phyloP scores from a whole-genome alignment of 2,329 filamentous ascomycete species.

The Pseudogymnoascus sp. region DNA sequence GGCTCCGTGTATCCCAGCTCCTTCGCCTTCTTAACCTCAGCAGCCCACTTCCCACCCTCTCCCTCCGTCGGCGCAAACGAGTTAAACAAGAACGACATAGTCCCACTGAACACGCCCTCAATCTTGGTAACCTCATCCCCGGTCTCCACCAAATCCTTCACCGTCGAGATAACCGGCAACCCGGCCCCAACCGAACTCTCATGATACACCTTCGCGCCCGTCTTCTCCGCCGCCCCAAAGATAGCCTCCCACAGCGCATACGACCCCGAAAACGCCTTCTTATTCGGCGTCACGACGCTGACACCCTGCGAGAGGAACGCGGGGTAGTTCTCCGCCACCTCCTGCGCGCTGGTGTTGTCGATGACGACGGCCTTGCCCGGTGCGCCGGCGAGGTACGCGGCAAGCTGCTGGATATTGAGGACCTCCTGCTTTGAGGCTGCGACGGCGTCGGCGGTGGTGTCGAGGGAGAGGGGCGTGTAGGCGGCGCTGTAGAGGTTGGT shows the following conservation, averaged over 20 bases:
- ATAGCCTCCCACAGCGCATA: conserved; percentile 82
- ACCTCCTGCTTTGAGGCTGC: conserved; percentile 57
- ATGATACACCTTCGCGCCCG: conserved; percentile 81
- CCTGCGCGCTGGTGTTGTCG: conserved; percentile 91
- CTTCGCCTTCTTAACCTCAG: conserved; percentile 87
- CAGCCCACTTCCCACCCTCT: conserved; percentile 75
- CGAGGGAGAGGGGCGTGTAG: conserved; percentile 61
- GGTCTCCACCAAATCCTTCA: conserved; percentile 90
- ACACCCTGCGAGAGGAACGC: conserved; percentile 72
- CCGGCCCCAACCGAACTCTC: conserved; percentile 93
- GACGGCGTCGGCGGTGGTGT: conserved; percentile 55
- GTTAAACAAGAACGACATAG: conserved; percentile 98
- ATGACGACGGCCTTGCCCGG: conserved; percentile 76
- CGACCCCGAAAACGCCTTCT: conserved; percentile 88
- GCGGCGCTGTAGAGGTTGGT: conserved; percentile 70
- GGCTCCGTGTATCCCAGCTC: conserved; percentile 87
- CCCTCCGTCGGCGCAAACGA: conserved; percentile 79
- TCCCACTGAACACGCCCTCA: conserved; percentile 95
- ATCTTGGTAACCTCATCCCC: conserved; percentile 88
- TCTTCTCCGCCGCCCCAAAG: conserved; percentile 62
- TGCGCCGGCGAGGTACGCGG: conserved; percentile 69
- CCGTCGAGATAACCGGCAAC: conserved; percentile 83
- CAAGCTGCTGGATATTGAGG: conserved; percentile 61
- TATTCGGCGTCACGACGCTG: conserved; percentile 93
- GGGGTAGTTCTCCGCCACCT: conserved; percentile 78